These are phyloP conservation scores for Phytophthora sansomeana DNA, from an alignment of 352 stramenopile species.

Conservation along the genomic window DNA sequence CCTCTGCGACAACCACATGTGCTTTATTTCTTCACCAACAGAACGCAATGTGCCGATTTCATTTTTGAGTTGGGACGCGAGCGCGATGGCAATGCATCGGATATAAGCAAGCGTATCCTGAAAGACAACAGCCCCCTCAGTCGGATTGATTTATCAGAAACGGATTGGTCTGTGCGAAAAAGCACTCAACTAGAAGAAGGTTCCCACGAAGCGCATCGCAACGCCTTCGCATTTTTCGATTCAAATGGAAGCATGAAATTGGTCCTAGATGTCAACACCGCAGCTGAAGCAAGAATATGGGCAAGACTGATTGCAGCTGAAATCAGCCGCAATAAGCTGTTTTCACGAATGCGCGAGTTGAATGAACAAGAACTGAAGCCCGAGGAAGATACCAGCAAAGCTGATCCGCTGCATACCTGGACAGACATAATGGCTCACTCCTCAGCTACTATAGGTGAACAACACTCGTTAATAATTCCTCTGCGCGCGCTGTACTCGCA, in stretches of 20 bases:
- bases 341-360: conserved; percentile 33
- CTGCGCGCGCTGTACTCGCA: conserved; percentile 64
- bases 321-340: conserved; percentile 43
- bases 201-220: conserved; percentile 27
- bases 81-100: conserved; percentile 26
- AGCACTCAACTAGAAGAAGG: conserved; percentile 38
- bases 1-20: conserved; percentile 62
- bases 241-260: conserved; percentile 47
- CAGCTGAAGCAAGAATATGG: conserved; percentile 52
- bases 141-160: conserved; percentile 53
- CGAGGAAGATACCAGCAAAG: neutral
- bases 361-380: conserved; percentile 9
- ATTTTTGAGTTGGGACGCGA: conserved; percentile 58
- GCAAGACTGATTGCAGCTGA: conserved; percentile 52
- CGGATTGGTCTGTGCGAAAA: conserved; percentile 60
- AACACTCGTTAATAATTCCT: conserved; percentile 42
- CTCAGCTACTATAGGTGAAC: conserved; percentile 5
- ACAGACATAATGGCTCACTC: conserved; percentile 19
- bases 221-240: conserved; percentile 80
- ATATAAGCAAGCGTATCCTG: conserved; percentile 49
- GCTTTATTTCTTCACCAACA: conserved; percentile 65
- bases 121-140: conserved; percentile 54
- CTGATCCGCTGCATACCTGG: conserved; percentile 17
- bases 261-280: conserved; percentile 60
- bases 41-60: conserved; percentile 59